Evolutionary conservation across 148 eudicot species (phyloP).

Genomic region (Rhododendron molle): DNA sequence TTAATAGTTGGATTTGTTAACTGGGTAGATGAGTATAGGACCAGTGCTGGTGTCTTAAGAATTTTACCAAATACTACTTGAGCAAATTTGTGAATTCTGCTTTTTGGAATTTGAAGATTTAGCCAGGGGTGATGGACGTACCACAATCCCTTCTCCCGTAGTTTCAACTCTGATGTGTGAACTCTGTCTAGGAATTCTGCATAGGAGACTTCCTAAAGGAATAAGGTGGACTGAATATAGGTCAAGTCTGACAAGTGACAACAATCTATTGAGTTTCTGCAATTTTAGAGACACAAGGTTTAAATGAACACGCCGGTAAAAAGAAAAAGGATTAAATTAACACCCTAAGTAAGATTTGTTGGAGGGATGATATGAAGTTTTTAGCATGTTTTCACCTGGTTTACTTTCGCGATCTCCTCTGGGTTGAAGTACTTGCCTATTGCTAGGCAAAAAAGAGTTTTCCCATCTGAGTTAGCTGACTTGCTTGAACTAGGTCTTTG

Average conservation of each 20-base stretch:
- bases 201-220: slow-evolving; percentile 61
- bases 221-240: slow-evolving; percentile 54
- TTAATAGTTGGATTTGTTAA: slow-evolving; percentile 69
- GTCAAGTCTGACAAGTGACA: slow-evolving; percentile 47
- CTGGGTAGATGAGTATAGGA: slow-evolving; percentile 82
- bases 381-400: slow-evolving; percentile 47
- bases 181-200: slow-evolving; percentile 81
- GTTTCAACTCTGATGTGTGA: slow-evolving; percentile 68
- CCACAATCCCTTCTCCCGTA: slow-evolving; percentile 74
- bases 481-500: slow-evolving; percentile 65
- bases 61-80: slow-evolving; percentile 66
- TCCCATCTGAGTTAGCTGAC: slow-evolving; percentile 74
- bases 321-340: neutral
- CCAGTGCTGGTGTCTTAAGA: slow-evolving; percentile 74
- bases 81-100: slow-evolving; percentile 56
- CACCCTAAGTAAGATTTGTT: neutral
- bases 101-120: slow-evolving; percentile 79
- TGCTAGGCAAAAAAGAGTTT: slow-evolving; percentile 77
- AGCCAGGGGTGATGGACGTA: slow-evolving; percentile 95
- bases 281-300: slow-evolving; percentile 8
- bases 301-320: neutral
- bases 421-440: slow-evolving; percentile 73
- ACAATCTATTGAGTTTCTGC: slow-evolving; percentile 48
- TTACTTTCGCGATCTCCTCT: slow-evolving; percentile 29
- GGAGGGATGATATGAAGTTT: neutral